A percentile compares a stretch with the other conserved stretches of the same genome.
phyloP scores from a whole-genome alignment of 2,329 filamentous ascomycete genomes.

The Fusarium sp. region DNA sequence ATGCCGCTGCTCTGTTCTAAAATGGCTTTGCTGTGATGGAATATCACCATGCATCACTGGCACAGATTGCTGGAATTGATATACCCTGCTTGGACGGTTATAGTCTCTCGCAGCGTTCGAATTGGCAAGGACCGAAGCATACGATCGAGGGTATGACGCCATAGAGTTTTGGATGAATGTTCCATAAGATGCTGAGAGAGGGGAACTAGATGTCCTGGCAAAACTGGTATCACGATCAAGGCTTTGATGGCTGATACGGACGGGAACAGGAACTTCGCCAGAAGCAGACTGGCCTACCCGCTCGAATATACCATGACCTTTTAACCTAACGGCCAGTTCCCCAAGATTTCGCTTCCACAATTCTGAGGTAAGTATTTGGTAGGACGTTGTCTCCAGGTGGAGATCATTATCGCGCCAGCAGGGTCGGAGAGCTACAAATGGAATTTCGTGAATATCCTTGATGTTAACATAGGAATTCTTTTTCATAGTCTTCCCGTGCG shows the following conservation, averaged over 20 bases:
- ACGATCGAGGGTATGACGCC: background rate
- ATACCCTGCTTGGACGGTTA: background rate
- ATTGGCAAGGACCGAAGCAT: background rate
- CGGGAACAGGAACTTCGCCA: background rate
- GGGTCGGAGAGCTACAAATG: background rate
- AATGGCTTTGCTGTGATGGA: background rate
- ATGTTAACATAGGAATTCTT: background rate
- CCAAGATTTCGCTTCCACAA: background rate
- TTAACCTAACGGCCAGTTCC: background rate
- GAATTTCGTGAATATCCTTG: background rate
- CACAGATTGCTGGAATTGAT: background rate
- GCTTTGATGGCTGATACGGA: too few species aligned
- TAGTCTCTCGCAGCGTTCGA: too few species aligned
- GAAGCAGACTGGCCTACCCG: background rate
- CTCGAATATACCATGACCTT: background rate
- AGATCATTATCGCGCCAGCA: background rate
- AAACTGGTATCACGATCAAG: background rate
- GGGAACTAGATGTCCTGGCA: background rate
- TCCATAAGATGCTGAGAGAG: background rate
- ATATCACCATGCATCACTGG: background rate
- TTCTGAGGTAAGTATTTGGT: background rate
- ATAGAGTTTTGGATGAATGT: background rate
- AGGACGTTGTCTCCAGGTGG: background rate
- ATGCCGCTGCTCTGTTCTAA: background rate
- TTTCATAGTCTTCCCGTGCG: background rate